Conservation (phyloP, 352 stramenopile genomes). For the Phytophthora crassamura region DNA sequence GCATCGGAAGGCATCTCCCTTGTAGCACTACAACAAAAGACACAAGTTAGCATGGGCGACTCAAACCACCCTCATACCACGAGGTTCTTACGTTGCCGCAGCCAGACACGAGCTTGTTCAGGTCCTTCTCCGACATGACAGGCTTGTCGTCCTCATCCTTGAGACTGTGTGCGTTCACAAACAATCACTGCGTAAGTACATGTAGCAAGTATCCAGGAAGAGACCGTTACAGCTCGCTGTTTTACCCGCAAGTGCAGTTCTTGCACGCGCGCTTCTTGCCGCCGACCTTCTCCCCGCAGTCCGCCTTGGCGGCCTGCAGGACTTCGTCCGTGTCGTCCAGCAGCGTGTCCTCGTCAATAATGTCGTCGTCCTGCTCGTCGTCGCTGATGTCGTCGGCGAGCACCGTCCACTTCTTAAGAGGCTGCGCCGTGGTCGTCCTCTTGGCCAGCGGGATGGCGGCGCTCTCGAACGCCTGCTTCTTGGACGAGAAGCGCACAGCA, state of each 20-base stretch:
- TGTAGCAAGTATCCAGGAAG: constrained; percentile 6
- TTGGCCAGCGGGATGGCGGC: constrained; percentile 63
- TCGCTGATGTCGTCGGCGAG: constrained; percentile 70
- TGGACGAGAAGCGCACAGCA: constrained; percentile 56
- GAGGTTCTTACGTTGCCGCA: constrained; percentile 76
- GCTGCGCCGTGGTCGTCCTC: constrained; percentile 39
- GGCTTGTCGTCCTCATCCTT: constrained; percentile 81
- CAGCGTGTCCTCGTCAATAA: constrained; percentile 87
- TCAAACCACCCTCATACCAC: background rate
- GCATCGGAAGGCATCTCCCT: constrained; percentile 98
- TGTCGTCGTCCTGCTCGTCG: constrained; percentile 66
- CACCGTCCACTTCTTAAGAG: constrained; percentile 75
- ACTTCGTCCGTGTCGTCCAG: constrained; percentile 89
- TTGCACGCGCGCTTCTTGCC: constrained; percentile 95
- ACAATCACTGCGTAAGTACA: background rate
- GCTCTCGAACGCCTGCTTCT: constrained; percentile 70
- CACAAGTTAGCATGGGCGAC: constrained; percentile 11
- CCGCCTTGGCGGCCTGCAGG: constrained; percentile 67
- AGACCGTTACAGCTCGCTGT: background rate
- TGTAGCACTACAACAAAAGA: constrained; percentile 89
- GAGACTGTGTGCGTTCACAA: constrained; percentile 35
- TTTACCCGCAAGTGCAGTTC: constrained; percentile 96
- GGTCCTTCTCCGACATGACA: constrained; percentile 74
- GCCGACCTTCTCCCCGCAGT: constrained; percentile 81
- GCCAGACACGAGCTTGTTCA: constrained; percentile 81